phyloP scores from a whole-genome alignment of 2,329 filamentous ascomycete species.

The Colletotrichum lupini region DNA sequence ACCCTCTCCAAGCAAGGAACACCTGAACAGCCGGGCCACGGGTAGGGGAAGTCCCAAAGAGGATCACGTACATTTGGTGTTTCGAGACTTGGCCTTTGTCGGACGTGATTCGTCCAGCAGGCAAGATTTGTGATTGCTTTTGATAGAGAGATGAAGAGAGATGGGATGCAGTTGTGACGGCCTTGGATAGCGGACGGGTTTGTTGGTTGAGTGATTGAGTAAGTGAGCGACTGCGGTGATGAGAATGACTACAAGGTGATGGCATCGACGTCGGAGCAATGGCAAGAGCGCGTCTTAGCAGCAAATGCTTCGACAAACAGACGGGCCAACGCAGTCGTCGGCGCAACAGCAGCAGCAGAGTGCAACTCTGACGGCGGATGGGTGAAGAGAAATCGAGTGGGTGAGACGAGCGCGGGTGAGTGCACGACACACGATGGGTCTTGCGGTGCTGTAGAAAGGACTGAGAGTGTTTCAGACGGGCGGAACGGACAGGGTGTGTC shows the following conservation, averaged over 20 bases:
- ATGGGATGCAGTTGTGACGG: neutral
- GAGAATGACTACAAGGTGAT: slow-evolving; percentile 9
- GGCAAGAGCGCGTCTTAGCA: slow-evolving; percentile 4
- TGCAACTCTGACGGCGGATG: slow-evolving; percentile 16
- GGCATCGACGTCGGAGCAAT: slow-evolving; percentile 21
- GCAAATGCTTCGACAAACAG: slow-evolving; percentile 10
- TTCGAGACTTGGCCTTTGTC: slow-evolving; percentile 48
- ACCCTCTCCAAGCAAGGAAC: slow-evolving; percentile 41
- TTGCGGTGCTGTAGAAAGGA: slow-evolving; percentile 31
- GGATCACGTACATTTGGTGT: slow-evolving; percentile 56
- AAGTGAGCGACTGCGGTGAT: neutral
- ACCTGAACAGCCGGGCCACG: slow-evolving; percentile 46
- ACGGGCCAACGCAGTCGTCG: slow-evolving; percentile 4
- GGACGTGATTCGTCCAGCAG: slow-evolving; percentile 39
- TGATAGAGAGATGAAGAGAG: neutral
- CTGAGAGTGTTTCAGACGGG: slow-evolving; percentile 54
- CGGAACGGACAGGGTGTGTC: slow-evolving; percentile 41
- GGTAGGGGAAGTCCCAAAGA: slow-evolving; percentile 44
- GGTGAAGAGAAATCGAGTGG: slow-evolving; percentile 24
- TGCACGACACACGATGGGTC: slow-evolving; percentile 34
- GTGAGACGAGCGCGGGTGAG: slow-evolving; percentile 30
- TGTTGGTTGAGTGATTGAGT: neutral
- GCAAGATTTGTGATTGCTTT: slow-evolving; percentile 32
- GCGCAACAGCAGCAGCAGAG: slow-evolving; percentile 14
- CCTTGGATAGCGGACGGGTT: slow-evolving; percentile 2